Base-by-base conservation (phyloP, 2,329 filamentous ascomycete species). In the Paraphaeosphaeria minitans region DNA sequence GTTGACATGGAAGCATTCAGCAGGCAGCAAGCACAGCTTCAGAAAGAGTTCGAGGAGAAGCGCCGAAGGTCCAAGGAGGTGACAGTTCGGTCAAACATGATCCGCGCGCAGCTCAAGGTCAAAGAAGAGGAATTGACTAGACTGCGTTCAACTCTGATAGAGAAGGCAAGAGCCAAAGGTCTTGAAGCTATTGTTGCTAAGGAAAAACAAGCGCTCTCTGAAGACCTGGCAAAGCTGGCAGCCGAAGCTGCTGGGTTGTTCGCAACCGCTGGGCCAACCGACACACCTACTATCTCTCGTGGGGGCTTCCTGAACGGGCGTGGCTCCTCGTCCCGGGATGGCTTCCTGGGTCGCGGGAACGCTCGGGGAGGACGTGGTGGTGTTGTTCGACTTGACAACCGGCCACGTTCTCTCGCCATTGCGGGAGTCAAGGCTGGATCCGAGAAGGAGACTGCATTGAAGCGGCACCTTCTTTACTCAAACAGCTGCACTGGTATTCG, bases 1-100 rank as follows among this genome's bases (percentile, higher is more conserved):
- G 80, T 92, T 10, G 89, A 93, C 67, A 80, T 87, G 62, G 88
- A 89, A 49, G 89, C 91, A 63, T 87, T 94, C 62, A 78, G 83
- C 22, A 84, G 81, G 59, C 87, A 84, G 64, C 91, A 94, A 68
- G 85, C 87, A 56, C 90, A 91, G 69, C 89, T 87, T 1, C 91
- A 95, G 68, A 87, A 84, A 62, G 79, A 80, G 1, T 83, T 90
- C 57, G 86, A 91, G 52, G 88, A 90, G 66, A 88, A 88, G 65
- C 80, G 82, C 65, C 83, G 81, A 60, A 87, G 87, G 74, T 82
- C 85, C 48, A 81, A 85, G 56, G 88, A 89, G 68, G 80, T 90
- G 8, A 86, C 89, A 56, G 81, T 81, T 49, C 82, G 87, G 59
- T 83, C 84, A 3, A 82, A 84, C 60, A 87, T 90, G 51, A 76